Evolutionary conservation across 2,329 filamentous ascomycete species (phyloP), one percentile per base, ranked within the genome.

Genomic region (Pyrenophora tritici-repentis): DNA sequence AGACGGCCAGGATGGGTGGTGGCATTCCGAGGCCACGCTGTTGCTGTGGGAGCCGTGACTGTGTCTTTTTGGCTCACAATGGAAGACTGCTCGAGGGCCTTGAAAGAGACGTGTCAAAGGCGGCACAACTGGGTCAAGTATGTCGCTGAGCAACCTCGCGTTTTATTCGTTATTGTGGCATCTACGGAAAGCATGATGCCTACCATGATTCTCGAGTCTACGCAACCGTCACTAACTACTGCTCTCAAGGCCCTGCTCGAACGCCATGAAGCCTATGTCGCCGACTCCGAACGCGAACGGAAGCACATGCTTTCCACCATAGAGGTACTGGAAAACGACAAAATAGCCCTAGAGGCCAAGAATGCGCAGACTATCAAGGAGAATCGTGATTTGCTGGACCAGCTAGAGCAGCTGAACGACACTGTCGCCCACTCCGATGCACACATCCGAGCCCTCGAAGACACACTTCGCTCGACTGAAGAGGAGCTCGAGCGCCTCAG

Each of bases 251-350:
- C 91, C 53, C 82, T 99, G 49, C 85, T 99, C 35, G 86, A 88
- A 59, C 88, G 93, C 66, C 92, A 99, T 83, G 92, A 97, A 79
- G 86, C 89, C 53, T 97, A 96, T 75, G 93, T 97, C 82, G 87
- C 87, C 62, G 91, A 96, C 73, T 91, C 92, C 53, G 91, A 96
- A 78, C 85, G 86, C 63, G 91, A 97, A 72, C 89, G 92, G 54
- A 78, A 81, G 55, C 84, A 87, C 55, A 85, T 97, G 75, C 82
- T 84, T 37, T 75, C 79, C 39, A 89, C 84, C 55, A 91, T 97
- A 70, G 86, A 89, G 63, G 81, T 81, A 58, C 81, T 99, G 44
- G 90, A 96, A 76, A 73, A 73, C 42, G 81, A 86, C 61, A 96
- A 96, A 76, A 62, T 72, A 45, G 67, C 68, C 38, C 83, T 95